phyloP scores from a whole-genome alignment of 2,329 filamentous ascomycete genomes.

The Ciborinia camelliae region DNA sequence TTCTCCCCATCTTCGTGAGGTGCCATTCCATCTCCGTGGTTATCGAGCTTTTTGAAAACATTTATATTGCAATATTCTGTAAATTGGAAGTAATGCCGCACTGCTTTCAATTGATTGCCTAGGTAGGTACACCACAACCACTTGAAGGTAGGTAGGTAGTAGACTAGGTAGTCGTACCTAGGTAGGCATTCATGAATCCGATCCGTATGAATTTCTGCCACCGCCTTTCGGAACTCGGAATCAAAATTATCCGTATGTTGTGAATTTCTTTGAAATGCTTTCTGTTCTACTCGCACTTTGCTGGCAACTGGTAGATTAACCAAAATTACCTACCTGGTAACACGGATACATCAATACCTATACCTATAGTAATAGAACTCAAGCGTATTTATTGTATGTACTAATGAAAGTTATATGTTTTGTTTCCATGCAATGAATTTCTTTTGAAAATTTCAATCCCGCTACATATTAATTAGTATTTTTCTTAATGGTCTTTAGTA shows the following conservation, averaged over 20 bases:
- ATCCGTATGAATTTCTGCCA: slow-evolving; percentile 1
- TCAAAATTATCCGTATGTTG: background rate
- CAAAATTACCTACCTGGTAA: background rate
- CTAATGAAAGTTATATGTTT: too few species aligned
- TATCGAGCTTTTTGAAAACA: slow-evolving; percentile 25
- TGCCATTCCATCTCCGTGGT: slow-evolving; percentile 39
- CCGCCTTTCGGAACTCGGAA: slow-evolving; percentile 19
- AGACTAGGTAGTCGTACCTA: too few species aligned
- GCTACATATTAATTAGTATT: too few species aligned
- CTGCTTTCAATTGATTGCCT: background rate
- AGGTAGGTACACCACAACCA: too few species aligned
- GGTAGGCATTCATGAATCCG: too few species aligned
- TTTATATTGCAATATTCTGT: background rate
- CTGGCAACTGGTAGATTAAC: too few species aligned
- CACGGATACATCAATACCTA: too few species aligned
- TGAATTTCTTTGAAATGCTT: slow-evolving; percentile 6
- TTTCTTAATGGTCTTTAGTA: background rate
- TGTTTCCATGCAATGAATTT: background rate
- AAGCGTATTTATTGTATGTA: too few species aligned
- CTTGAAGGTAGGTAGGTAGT: background rate
- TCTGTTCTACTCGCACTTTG: background rate
- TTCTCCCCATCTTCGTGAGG: slow-evolving; percentile 45
- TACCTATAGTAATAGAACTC: too few species aligned
- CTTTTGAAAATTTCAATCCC: background rate
- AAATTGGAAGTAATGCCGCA: background rate